Percentiles rank a stretch among this genome's conserved stretches.
phyloP scores from a whole-genome alignment of 2,329 filamentous ascomycete species.

The Scleromitrula shiraiana region DNA sequence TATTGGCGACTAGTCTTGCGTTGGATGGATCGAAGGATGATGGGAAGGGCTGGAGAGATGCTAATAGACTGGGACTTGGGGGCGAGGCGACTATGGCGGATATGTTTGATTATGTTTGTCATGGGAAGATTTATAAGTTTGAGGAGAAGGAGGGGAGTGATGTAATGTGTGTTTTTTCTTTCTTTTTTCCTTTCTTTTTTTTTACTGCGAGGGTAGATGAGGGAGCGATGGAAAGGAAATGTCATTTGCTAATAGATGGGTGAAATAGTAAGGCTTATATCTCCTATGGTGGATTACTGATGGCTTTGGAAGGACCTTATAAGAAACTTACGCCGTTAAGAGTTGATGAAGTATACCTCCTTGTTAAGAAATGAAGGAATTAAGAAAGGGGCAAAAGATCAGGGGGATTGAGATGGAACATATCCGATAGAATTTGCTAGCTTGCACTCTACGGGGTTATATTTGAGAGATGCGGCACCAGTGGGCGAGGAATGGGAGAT shows the following conservation, averaged over 20 bases:
- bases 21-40: conserved; percentile 79
- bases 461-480: not conserved
- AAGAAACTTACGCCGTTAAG: conserved; percentile 88
- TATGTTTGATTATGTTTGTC: conserved; percentile 80
- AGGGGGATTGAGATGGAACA: too few species aligned
- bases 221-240: not conserved
- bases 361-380: conserved; percentile 71
- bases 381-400: not conserved
- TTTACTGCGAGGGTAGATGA: not conserved
- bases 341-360: conserved; percentile 88
- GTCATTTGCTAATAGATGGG: not conserved
- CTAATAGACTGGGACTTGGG: conserved; percentile 43
- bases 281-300: conserved; percentile 85
- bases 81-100: conserved; percentile 60
- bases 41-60: conserved; percentile 73
- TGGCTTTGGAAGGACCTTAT: conserved; percentile 88
- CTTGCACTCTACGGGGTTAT: not conserved
- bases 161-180: conserved; percentile 61
- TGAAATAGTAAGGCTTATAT: conserved; percentile 75
- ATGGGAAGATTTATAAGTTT: conserved; percentile 84
- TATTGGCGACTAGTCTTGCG: conserved; percentile 76
- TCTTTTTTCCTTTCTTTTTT: not conserved
- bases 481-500: too few species aligned
- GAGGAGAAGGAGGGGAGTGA: conserved; percentile 72
- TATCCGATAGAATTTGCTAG: too few species aligned